Evolutionary conservation across 2,329 filamentous ascomycete species (phyloP), one percentile per base, ranked within the genome.

Genomic region (Ophiosphaerella herpotricha): DNA sequence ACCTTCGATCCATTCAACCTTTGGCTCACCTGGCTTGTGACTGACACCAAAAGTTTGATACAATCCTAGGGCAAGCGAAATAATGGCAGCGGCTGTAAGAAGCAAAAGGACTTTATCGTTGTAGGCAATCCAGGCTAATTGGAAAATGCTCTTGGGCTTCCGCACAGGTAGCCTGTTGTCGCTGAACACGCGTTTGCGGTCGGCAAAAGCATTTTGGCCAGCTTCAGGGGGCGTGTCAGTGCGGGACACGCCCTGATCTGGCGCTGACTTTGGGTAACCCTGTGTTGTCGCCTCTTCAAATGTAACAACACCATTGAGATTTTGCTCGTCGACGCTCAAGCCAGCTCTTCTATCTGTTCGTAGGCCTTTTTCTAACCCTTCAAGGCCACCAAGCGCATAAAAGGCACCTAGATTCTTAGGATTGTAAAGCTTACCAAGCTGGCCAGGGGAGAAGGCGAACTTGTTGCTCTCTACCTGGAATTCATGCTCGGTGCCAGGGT

Each of bases 401-500:
- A 92, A 91, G 4, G 89, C 89, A 23, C 83, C 78, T 52, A 89
- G 77, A 61, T 82, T 91, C 74, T 94, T 94, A 0, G 90, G 89
- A 57, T 92, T 92, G 43, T 91, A 78, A 6, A 94, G 75, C 74
- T 93, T 93, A 55, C 86, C 87, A 55, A 97, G 79, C 66, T 95
- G 87, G 12, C 92, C 91, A 9, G 86, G 86, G 2, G 86, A 85
- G 68, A 91, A 96, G 13, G 90, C 91, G 66, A 96, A 96, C 0
- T 88, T 87, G 69, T 94, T 96, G 46, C 72, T 65, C 5, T 87
- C 81, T 9, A 93, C 81, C 37, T 83, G 63, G 62, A 95, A 96
- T 55, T 93, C 89, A 14, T 42, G 76, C 79, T 68, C 89, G 44
- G 86, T 89, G 6, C 86, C 87, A 1, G 85, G 87, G 67, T 95